Evolutionary conservation across 306 rosid species (phyloP), one percentile per base, ranked within the genome.

Genomic region (Begonia masoniana): DNA sequence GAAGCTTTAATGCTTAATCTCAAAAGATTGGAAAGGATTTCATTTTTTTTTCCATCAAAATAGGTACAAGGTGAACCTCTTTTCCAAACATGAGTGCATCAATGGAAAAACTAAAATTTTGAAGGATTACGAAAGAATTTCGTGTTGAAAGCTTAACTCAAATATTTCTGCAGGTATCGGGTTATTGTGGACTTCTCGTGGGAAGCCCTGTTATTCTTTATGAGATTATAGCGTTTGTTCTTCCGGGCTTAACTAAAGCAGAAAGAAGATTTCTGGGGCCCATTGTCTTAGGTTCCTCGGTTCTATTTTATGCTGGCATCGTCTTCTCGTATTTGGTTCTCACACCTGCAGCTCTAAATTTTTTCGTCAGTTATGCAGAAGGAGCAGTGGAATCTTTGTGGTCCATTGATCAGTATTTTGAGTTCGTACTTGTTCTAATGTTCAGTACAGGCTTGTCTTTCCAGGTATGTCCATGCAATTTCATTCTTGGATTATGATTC

Each of bases 401-500:
- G 97, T 91, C 97, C 55, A 91, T 91, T 8, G 99, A 91, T 74
- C 99, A 91, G 54, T 91, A 91, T 78, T 91, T 91, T 64, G 99
- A 91, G 67, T 91, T 86, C 24, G 91, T 91, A 21, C 88, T 91
- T 12, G 87, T 91, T 58, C 94, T 91, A 15, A 75, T 91, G 92
- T 91, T 91, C 82, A 91, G 99, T 57, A 91, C 99, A 45, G 99
- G 99, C 71, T 71, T 91, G 74, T 91, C 99, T 64, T 91, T 91
- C 81, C 99, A 91, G 99, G 99, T 91, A 78, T 57, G 26, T n/a
- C n/a, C 66, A 55, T 59, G 43, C 58, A 36, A 23, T 52, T 11
- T n/a, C 50, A 2, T 53, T 49, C 60, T 31, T 58, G 52, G 36
- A 50, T 43, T n/a, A 9, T 67, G 31, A 10, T 45, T 45, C 14